Evolutionary conservation across 768 basidiomycete genomes (phyloP), one percentile per base, ranked within the genome.

Genomic region (Boletus subcaerulescens): DNA sequence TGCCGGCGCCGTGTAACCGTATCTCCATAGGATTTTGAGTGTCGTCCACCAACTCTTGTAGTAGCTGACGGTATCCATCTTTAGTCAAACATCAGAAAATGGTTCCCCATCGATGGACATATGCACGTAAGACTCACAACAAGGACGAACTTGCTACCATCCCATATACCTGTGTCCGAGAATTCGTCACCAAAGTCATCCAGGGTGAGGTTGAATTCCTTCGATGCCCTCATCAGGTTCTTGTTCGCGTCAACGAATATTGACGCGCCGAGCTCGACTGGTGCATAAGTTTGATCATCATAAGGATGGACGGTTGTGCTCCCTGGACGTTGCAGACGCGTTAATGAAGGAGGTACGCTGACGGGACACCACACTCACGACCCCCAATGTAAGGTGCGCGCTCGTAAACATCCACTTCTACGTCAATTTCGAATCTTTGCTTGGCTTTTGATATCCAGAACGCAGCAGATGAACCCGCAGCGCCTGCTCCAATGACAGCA

Each of bases 401-500:
- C 59, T 98, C 94, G 67, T 89, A 96, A 5, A 97, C 81, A 63
- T 96, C 92, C 14, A 97, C 77, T 48, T 89, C 84, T 4, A 91
- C 77, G 52, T 88, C 78, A 33, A 91, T 60, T 3, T 81, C 84
- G 53, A 79, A 85, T 24, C 88, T 76, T 59, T 89, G 79, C 61
- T 86, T 85, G 26, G 87, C 89, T 66, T 87, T 88, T 18, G 82
- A 80, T 50, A 95, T 85, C 86, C 93, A 90, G 65, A 83, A 90
- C 3, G 85, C 92, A 20, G 93, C 89, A 24, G 91, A 88, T 15
- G 82, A 83, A 10, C 94, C 94, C 11, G 78, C 91, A 14, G 94
- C 93, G 26, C 94, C 94, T 0, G 94, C 93, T 17, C 94, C 94
- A 50, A 97, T 82, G 64, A 97, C 85, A 9, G 93, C 94, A 61